phyloP scores from a whole-genome alignment of 2,329 filamentous ascomycete species.

The Cladosporium sp. region DNA sequence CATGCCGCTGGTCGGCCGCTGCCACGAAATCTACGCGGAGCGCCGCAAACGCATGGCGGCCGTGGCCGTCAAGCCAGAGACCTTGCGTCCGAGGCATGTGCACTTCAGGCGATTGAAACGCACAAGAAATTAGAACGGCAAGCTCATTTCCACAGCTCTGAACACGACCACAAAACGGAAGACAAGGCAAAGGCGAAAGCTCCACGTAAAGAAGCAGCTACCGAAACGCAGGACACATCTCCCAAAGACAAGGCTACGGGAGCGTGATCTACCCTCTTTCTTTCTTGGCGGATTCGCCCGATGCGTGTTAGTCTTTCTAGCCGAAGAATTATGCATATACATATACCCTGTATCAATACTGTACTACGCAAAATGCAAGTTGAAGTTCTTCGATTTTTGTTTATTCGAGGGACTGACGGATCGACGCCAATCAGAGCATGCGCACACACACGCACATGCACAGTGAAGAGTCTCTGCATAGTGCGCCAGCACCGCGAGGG shows the following conservation, averaged over 20 bases:
- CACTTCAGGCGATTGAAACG: neutral
- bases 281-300: neutral
- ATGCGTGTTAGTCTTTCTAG: neutral
- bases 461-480: neutral
- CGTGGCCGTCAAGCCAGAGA: neutral
- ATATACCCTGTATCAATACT: neutral
- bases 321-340: neutral
- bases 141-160: neutral
- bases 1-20: slow-evolving; percentile 31
- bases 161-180: neutral
- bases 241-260: neutral
- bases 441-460: neutral
- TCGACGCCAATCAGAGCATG: neutral
- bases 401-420: neutral
- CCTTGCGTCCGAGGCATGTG: too few relatives aligned
- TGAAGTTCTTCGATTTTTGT: neutral
- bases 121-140: neutral
- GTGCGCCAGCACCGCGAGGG: neutral
- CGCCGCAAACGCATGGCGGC: slow-evolving; percentile 8
- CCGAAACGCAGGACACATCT: neutral
- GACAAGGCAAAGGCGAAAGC: neutral
- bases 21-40: slow-evolving; percentile 31
- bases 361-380: neutral
- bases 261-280: neutral
- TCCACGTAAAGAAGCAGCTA: neutral